phyloP scores from a whole-genome alignment of 2,329 filamentous ascomycete species.

The Xylaria sp. region DNA sequence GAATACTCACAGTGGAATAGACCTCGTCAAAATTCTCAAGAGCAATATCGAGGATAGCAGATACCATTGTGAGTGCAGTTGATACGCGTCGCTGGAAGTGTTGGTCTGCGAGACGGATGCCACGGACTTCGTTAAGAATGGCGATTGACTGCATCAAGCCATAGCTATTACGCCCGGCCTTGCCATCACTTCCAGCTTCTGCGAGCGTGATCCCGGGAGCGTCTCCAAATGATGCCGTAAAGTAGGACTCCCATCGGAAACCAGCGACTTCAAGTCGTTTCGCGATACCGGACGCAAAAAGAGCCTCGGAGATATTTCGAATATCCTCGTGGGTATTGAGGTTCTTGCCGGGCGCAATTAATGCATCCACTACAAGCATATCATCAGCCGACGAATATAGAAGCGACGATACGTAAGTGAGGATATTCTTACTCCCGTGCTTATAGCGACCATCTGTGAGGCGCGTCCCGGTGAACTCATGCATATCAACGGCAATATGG shows the following conservation, averaged over 20 bases:
- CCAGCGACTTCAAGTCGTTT: slow-evolving; percentile 44
- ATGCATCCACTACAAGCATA: slow-evolving; percentile 42
- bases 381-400: slow-evolving; percentile 13
- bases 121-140: slow-evolving; percentile 45
- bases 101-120: slow-evolving; percentile 46
- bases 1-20: slow-evolving; percentile 38
- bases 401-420: neutral
- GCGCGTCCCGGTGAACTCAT: slow-evolving; percentile 49
- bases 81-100: slow-evolving; percentile 46
- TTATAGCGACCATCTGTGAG: slow-evolving; percentile 45
- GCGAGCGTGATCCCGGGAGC: slow-evolving; percentile 38
- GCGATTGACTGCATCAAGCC: slow-evolving; percentile 44
- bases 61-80: slow-evolving; percentile 45
- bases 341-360: slow-evolving; percentile 48
- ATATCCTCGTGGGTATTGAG: slow-evolving; percentile 48
- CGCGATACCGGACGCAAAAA: slow-evolving; percentile 47
- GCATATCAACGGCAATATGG: slow-evolving; percentile 50
- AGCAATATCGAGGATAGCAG: slow-evolving; percentile 45
- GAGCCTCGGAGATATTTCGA: slow-evolving; percentile 44
- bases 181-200: slow-evolving; percentile 46
- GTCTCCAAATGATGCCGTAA: slow-evolving; percentile 40
- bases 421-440: slow-evolving; percentile 42
- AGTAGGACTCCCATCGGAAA: slow-evolving; percentile 51
- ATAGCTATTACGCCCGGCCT: slow-evolving; percentile 43
- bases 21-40: slow-evolving; percentile 41